phyloP scores from a whole-genome alignment of 805 yeast genomes.

The Metschnikowia chrysomelidarum region DNA sequence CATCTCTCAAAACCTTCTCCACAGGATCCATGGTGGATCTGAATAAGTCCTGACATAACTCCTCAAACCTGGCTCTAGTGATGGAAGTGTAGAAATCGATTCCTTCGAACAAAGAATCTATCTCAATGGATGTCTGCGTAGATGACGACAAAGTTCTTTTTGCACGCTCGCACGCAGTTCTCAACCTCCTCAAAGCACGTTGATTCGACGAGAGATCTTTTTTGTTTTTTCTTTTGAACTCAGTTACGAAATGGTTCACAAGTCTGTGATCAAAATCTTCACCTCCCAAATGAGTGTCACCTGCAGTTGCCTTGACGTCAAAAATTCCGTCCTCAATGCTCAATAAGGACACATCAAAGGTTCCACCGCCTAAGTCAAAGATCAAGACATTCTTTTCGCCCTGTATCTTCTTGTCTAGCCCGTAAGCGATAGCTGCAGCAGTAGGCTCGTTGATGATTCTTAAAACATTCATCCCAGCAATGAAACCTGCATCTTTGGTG shows the following conservation, averaged over 20 bases:
- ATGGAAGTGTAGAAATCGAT: conserved; percentile 93
- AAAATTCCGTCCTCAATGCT: conserved; percentile 90
- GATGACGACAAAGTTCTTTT: conserved; percentile 97
- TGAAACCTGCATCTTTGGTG: conserved; percentile 43
- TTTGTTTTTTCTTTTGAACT: conserved; percentile 97
- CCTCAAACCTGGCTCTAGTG: conserved; percentile 98
- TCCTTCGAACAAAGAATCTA: conserved; percentile 94
- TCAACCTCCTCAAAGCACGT: conserved; percentile 96
- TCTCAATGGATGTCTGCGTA: conserved; percentile 92
- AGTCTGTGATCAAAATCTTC: conserved; percentile 97
- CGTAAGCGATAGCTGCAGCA: conserved; percentile 47
- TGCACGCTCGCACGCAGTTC: conserved; percentile 99
- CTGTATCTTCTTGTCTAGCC: conserved; percentile 45
- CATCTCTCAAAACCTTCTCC: conserved; percentile 88
- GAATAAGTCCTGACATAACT: conserved; percentile 89
- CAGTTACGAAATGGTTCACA: conserved; percentile 88
- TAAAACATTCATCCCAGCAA: conserved; percentile 46
- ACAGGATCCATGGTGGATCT: conserved; percentile 94
- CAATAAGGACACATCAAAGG: conserved; percentile 87
- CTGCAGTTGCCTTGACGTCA: conserved; percentile 90
- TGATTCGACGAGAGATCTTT: conserved; percentile 90
- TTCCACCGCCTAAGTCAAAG: conserved; percentile 97
- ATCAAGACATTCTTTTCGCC: conserved; percentile 89
- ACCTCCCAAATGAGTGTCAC: conserved; percentile 73
- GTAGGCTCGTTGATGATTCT: conserved; percentile 46